A percentile compares a stretch with the other conserved stretches of the same genome.
These are phyloP conservation scores for Pseudocercospora eumusae DNA, from an alignment of 2,329 filamentous ascomycete genomes.

Conservation along the genomic window DNA sequence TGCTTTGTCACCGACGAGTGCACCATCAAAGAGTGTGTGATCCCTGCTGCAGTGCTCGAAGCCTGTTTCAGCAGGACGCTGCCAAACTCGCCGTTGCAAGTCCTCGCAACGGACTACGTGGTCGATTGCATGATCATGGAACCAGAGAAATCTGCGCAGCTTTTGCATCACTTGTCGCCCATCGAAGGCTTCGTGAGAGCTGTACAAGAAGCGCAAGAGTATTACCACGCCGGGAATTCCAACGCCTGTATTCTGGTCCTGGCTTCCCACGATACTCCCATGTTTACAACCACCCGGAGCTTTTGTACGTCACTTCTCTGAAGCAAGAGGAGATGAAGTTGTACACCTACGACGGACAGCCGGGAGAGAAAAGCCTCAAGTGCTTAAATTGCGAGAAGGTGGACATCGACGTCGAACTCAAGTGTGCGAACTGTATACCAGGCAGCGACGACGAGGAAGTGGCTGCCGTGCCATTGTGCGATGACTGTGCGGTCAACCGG, in stretches of 20 bases:
- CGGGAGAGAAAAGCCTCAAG: too few species aligned
- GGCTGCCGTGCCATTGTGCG: background rate
- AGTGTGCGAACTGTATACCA: background rate
- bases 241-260: background rate
- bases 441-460: background rate
- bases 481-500: background rate
- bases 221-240: background rate
- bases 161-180: background rate
- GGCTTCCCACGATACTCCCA: background rate
- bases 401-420: background rate
- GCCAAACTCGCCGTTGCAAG: background rate
- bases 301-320: background rate
- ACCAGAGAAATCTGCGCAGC: background rate
- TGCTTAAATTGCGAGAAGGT: background rate
- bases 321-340: background rate
- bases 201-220: background rate
- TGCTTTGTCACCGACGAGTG: too few species aligned
- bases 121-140: background rate
- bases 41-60: too few species aligned
- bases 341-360: background rate
- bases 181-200: background rate
- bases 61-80: background rate
- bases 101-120: background rate
- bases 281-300: background rate
- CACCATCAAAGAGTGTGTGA: too few species aligned